Evolutionary conservation across 2,329 filamentous ascomycete genomes (phyloP), one percentile per base, ranked within the genome.

Genomic region (Neopestalotiopsis sp.): DNA sequence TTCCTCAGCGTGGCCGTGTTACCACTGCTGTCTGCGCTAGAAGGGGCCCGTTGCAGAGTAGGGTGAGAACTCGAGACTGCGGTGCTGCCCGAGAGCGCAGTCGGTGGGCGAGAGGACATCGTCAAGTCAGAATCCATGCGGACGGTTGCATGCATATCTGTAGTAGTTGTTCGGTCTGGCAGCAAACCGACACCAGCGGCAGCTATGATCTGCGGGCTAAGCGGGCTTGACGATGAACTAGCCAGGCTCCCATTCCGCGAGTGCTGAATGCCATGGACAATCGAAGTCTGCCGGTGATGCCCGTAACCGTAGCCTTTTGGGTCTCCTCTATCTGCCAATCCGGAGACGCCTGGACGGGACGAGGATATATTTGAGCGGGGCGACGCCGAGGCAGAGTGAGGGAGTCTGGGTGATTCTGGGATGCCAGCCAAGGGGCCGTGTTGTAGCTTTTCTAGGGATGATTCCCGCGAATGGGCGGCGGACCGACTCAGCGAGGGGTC

Each of bases 211-310:
- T 97, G 92, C 67, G 94, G 94, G 80, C 94, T 97, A 75, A 98
- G 85, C 69, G 95, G 95, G 79, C 93, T 97, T 34, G 92, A 91
- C 45, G 92, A 89, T 68, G 92, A 90, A 78, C 93, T 94, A 72
- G 91, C 90, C 76, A 92, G 90, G 82, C 95, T 98, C 75, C 94
- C 92, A 87, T 97, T 97, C 81, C 95, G 87, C 75, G 89, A 89
- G 88, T 99, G 96, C 80, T 97, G 95, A 74, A 97, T 91, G 76
- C 96, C 95, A 89, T 98, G 94, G 68, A 98, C 95, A 75, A 98
- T 98, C 63, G 95, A 98, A 0, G 95, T 97, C 83, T 99, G 94
- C 67, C 96, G 91, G 82, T 98, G 94, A 80, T 99, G 95, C 69
- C 93, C 94, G 85, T 98, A 90, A 30, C 84, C 76, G 42, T 82